Base-by-base conservation (phyloP, 805 yeast genomes). In the Martiniozyma abietophila region DNA sequence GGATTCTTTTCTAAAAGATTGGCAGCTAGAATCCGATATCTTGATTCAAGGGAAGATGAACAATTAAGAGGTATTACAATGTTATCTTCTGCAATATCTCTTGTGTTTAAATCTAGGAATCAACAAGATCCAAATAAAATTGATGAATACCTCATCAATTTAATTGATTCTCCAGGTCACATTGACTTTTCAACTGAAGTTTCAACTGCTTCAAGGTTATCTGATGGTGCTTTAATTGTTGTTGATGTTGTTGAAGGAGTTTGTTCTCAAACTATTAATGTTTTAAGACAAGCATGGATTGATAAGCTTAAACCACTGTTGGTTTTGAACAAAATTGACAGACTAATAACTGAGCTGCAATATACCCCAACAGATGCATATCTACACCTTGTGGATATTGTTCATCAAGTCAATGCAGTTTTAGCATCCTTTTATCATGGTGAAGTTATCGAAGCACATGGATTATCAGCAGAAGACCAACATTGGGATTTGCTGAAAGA, bases 111-210 rank as follows among this genome's bases (percentile, higher is more conserved):
- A 50, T 76, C 85, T 4, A 59, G 78, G 41, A 43, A 47, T 6
- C 51, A 48, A 20, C 36, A 61, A 10, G 44, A 48, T 5, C 51
- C 47, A 18, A 38, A 60, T n/a, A 43, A 42, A 9, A 28, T 35
- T 11, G 70, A 79, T 25, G 96, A 92, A 50, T 82, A 83, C 57
- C 61, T 92, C 36, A 80, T 92, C 51, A 92, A 92, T 52, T 68
- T 92, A 48, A 89, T 92, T 38, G 99, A 92, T 58, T 89, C 97
- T 0, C 99, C 99, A 0, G 99, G 99, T n/a, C 99, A 92, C 50
- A 85, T 92, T 40, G 99, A 92, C 59, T 92, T 92, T 55, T 80
- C 95, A 1, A 80, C 94, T 9, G 99, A 92, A 53, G 99, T 92
- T 0, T 83, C 95, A 18, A 83, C 96, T 0, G 95, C 97, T 1